These are phyloP conservation scores for Digitaria exilis DNA, from an alignment of 202 grass and related monocot genomes.

Conservation along the genomic window DNA sequence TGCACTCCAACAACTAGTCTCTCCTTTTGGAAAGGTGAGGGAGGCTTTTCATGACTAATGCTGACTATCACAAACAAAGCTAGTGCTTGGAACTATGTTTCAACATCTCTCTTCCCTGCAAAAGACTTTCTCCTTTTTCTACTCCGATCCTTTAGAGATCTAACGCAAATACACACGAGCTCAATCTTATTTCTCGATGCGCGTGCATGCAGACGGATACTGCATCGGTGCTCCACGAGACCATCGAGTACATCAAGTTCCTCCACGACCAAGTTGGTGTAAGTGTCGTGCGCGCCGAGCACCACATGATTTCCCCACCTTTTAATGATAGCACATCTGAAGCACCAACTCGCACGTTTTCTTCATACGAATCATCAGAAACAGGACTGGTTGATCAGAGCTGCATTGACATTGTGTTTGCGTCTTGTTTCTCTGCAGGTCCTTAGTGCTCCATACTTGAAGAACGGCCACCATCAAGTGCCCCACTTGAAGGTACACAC, in stretches of 20 bases:
- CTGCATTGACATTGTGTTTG: constrained; percentile 36
- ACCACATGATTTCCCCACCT: constrained; percentile 35
- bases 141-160: constrained; percentile 42
- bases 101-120: constrained; percentile 38
- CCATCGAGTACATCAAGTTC: constrained; percentile 99
- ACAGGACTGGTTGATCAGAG: constrained; percentile 31
- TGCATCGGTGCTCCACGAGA: constrained; percentile 97
- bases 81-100: constrained; percentile 46
- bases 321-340: constrained; percentile 48
- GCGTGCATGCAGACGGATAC: constrained; percentile 97
- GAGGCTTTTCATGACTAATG: constrained; percentile 52
- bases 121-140: constrained; percentile 54
- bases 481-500: constrained; percentile 75
- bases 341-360: constrained; percentile 42
- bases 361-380: constrained; percentile 52
- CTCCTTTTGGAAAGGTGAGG: constrained; percentile 99
- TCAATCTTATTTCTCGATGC: constrained; percentile 50
- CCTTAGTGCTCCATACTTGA: constrained; percentile 93
- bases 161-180: constrained; percentile 9
- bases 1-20: constrained; percentile 94
- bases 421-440: constrained; percentile 55
- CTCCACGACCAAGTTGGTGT: constrained; percentile 94
- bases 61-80: constrained; percentile 54
- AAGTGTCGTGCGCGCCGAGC: constrained; percentile 49
- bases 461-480: constrained; percentile 76